phyloP scores from a whole-genome alignment of 2,329 filamentous ascomycete species.

The Monosporascus cannonballus region DNA sequence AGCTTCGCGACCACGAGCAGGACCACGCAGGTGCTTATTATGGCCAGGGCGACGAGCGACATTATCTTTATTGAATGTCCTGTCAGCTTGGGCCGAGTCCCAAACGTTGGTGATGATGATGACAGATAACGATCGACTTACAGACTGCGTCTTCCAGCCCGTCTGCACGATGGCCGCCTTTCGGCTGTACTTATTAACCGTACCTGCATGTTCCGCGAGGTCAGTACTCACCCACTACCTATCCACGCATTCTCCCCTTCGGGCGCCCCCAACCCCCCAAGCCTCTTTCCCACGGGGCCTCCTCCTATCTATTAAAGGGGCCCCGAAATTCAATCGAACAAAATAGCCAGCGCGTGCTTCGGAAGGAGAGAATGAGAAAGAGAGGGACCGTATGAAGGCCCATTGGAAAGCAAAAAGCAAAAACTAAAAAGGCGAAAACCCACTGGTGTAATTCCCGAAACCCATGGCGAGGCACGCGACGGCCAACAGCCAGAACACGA shows the following conservation, averaged over 20 bases:
- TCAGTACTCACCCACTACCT: too few relatives aligned
- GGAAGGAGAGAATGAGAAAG: neutral
- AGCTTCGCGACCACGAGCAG: slow-evolving; percentile 48
- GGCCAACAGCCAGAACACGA: slow-evolving; percentile 81
- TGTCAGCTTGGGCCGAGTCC: slow-evolving; percentile 1
- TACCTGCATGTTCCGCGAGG: slow-evolving; percentile 35
- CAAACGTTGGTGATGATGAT: neutral
- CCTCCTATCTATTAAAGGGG: too few relatives aligned
- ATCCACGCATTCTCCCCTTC: too few relatives aligned
- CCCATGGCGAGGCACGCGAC: slow-evolving; percentile 72
- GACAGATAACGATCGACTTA: slow-evolving; percentile 33
- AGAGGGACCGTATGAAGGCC: slow-evolving; percentile 23
- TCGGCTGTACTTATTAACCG: slow-evolving; percentile 72
- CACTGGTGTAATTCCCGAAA: slow-evolving; percentile 79
- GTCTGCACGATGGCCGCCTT: slow-evolving; percentile 81
- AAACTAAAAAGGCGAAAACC: slow-evolving; percentile 14
- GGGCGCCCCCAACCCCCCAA: too few relatives aligned
- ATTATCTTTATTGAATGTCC: slow-evolving; percentile 44
- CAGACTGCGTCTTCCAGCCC: slow-evolving; percentile 85
- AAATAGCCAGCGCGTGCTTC: neutral
- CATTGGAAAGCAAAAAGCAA: slow-evolving; percentile 38
- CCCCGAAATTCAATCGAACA: too few relatives aligned
- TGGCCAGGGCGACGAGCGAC: slow-evolving; percentile 53
- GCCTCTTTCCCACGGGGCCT: too few relatives aligned
- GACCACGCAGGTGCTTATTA: slow-evolving; percentile 60